Evolutionary conservation across 371 early-diverging fungal species (phyloP).

Genomic region (Saksenaea vasiformis): DNA sequence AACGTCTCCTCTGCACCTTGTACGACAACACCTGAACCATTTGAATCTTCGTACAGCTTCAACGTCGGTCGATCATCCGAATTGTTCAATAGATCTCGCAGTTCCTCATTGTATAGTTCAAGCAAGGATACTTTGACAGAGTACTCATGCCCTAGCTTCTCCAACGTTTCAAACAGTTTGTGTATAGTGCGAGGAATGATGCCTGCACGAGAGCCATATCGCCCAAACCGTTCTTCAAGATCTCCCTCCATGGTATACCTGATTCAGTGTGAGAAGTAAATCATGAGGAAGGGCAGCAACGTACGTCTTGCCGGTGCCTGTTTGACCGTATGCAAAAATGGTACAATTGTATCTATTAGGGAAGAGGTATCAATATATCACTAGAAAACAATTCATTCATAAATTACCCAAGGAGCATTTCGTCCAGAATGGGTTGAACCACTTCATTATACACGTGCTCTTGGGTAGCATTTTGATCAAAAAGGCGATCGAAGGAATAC

Average conservation of each 20-base stretch:
- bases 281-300: neutral
- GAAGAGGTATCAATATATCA: neutral
- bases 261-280: neutral
- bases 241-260: conserved; percentile 87
- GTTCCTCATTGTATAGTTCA: conserved; percentile 99
- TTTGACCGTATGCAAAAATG: conserved; percentile 95
- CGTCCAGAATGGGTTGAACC: conserved; percentile 82
- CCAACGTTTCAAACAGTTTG: conserved; percentile 77
- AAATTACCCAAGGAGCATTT: conserved; percentile 55
- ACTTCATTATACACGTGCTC: conserved; percentile 81
- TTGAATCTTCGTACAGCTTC: conserved; percentile 72
- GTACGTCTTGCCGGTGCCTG: conserved; percentile 89
- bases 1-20: conserved; percentile 79
- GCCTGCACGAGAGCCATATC: conserved; percentile 61
- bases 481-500: conserved; percentile 92
- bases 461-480: conserved; percentile 85
- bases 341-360: conserved; percentile 89
- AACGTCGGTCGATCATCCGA: conserved; percentile 37
- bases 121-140: conserved; percentile 85
- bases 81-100: conserved; percentile 84
- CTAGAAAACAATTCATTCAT: neutral
- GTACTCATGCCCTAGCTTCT: conserved; percentile 60
- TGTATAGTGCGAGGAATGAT: conserved; percentile 90
- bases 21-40: conserved; percentile 73
- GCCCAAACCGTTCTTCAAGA: conserved; percentile 48